phyloP scores from a whole-genome alignment of 441 rosid species.

The Populus tomentosa region DNA sequence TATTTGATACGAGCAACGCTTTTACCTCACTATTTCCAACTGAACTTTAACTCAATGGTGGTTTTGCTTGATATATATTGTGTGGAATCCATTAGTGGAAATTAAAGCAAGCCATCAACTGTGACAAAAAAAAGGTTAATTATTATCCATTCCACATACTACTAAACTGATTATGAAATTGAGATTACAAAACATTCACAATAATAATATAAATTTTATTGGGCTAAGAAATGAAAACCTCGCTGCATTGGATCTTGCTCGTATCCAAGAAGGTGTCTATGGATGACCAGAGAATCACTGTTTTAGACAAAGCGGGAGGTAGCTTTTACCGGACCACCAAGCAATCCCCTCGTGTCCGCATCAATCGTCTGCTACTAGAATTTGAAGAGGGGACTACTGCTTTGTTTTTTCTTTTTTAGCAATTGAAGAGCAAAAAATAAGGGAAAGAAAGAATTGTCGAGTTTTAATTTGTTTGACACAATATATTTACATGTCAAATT shows the following conservation, averaged over 20 bases:
- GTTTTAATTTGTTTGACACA: no score
- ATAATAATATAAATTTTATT: neutral
- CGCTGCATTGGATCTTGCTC: conserved; percentile 93
- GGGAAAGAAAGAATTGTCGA: no score
- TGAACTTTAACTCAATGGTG: conserved; percentile 36
- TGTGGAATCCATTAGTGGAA: conserved; percentile 30
- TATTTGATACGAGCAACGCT: neutral
- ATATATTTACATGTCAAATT: no score
- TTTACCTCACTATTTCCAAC: no score
- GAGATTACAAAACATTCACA: neutral
- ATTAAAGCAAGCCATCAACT: conserved; percentile 74
- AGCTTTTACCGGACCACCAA: conserved; percentile 75
- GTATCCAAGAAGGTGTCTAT: conserved; percentile 83
- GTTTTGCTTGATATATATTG: conserved; percentile 44
- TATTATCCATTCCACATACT: neutral
- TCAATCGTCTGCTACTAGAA: no score
- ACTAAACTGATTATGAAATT: neutral
- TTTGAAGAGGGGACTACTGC: no score
- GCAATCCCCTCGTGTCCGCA: conserved; percentile 69
- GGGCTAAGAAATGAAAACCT: conserved; percentile 36
- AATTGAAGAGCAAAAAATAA: no score
- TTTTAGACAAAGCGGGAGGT: conserved; percentile 70
- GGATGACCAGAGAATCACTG: conserved; percentile 88
- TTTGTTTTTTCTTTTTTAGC: no score
- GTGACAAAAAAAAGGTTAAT: conserved; percentile 20